Evolutionary conservation across 352 stramenopile species (phyloP).

Genomic region (Phytophthora megakarya): DNA sequence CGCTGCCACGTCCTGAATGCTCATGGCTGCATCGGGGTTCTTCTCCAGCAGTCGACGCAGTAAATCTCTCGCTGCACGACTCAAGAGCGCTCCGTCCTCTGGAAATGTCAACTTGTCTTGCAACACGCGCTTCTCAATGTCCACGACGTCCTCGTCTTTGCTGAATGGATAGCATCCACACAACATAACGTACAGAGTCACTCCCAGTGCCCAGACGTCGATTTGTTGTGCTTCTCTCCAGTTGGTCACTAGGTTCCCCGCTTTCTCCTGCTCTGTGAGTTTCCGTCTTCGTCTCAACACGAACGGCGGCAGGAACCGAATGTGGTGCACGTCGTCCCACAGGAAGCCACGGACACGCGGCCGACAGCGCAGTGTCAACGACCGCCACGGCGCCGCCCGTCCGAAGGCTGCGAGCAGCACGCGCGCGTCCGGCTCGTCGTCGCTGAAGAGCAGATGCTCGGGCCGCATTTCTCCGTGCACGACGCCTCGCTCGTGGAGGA

Average conservation of each 20-base stretch:
- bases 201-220: conserved; percentile 74
- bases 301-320: conserved; percentile 71
- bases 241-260: conserved; percentile 31
- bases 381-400: conserved; percentile 53
- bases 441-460: conserved; percentile 78
- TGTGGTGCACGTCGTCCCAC: conserved; percentile 64
- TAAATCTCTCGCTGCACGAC: conserved; percentile 72
- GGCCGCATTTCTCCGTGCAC: conserved; percentile 74
- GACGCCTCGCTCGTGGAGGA: conserved; percentile 55
- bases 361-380: conserved; percentile 33
- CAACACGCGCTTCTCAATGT: conserved; percentile 35
- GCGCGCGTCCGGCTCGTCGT: conserved; percentile 62
- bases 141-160: conserved; percentile 29
- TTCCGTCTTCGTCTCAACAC: conserved; percentile 37
- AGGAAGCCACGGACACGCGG: conserved; percentile 36
- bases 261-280: conserved; percentile 16
- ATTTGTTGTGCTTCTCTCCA: conserved; percentile 71
- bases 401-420: conserved; percentile 74
- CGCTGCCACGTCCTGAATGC: conserved; percentile 57
- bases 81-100: conserved; percentile 36
- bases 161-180: conserved; percentile 66
- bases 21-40: conserved; percentile 49
- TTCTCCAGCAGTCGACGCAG: conserved; percentile 63
- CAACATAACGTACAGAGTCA: conserved; percentile 76
- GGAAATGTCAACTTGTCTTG: conserved; percentile 42